phyloP scores from a whole-genome alignment of 495 filamentous ascomycete species.

The Tirmania nivea region DNA sequence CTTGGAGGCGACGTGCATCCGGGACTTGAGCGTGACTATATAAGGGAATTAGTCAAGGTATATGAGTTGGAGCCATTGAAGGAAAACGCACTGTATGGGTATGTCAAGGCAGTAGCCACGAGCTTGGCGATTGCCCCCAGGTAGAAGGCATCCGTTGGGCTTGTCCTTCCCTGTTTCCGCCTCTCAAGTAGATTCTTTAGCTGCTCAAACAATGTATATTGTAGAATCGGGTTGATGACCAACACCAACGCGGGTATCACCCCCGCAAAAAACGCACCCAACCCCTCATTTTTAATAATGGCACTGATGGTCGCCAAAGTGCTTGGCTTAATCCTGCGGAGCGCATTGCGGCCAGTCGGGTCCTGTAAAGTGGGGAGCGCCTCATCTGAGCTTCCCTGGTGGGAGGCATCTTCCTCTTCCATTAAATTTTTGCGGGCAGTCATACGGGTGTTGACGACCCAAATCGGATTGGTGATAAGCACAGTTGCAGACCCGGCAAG shows the following conservation, averaged over 20 bases:
- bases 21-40: conserved; percentile 59
- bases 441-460: conserved; percentile 97
- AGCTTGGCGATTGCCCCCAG: conserved; percentile 87
- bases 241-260: conserved; percentile 81
- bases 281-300: conserved; percentile 60
- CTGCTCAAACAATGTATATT: conserved; percentile 98
- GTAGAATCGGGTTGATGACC: conserved; percentile 92
- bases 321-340: conserved; percentile 31
- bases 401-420: conserved; percentile 28
- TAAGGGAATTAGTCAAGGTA: not conserved
- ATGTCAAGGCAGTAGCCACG: conserved; percentile 78
- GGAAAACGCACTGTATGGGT: conserved; percentile 57
- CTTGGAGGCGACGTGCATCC: conserved; percentile 74
- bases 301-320: conserved; percentile 60
- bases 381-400: conserved; percentile 9
- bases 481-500: conserved; percentile 86
- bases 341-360: conserved; percentile 12
- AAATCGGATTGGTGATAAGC: conserved; percentile 90
- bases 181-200: conserved; percentile 57
- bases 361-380: conserved; percentile 12
- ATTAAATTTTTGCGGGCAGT: conserved; percentile 52
- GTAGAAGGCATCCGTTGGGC: conserved; percentile 69
- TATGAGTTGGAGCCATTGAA: too few species aligned
- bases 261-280: conserved; percentile 65
- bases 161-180: conserved; percentile 38